phyloP scores from a whole-genome alignment of 164 flowering plant genomes.

The Umbellularia californica region DNA sequence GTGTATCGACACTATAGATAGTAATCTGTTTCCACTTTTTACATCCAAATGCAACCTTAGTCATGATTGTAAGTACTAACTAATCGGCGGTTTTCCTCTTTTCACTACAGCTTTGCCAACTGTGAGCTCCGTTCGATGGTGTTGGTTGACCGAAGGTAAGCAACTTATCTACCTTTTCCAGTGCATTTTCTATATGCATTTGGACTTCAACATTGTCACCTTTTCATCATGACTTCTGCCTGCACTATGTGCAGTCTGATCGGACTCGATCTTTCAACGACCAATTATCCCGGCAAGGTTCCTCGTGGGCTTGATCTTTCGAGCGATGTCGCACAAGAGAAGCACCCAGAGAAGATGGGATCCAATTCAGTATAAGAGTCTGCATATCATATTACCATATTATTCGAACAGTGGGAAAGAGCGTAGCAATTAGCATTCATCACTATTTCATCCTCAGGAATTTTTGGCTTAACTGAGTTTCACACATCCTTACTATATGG shows the following conservation, averaged over 20 bases:
- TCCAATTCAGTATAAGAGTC: constrained; percentile 10
- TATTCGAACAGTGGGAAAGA: background rate
- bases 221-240: background rate
- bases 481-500: background rate
- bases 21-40: background rate
- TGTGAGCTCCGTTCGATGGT: constrained; percentile 88
- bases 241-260: constrained; percentile 37
- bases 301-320: constrained; percentile 62
- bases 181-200: background rate
- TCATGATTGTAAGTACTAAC: background rate
- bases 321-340: constrained; percentile 40
- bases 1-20: background rate
- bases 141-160: constrained; percentile 64
- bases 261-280: constrained; percentile 53
- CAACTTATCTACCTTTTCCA: background rate
- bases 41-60: no score
- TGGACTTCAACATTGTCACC: background rate
- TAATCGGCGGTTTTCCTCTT: background rate
- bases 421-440: background rate
- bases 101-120: constrained; percentile 63
- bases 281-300: constrained; percentile 72
- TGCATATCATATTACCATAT: background rate
- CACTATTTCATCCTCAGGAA: background rate
- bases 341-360: constrained; percentile 19
- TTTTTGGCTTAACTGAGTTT: background rate